These are phyloP conservation scores for Cladosporium sp. DNA, from an alignment of 2,329 filamentous ascomycete species.

Conservation along the genomic window DNA sequence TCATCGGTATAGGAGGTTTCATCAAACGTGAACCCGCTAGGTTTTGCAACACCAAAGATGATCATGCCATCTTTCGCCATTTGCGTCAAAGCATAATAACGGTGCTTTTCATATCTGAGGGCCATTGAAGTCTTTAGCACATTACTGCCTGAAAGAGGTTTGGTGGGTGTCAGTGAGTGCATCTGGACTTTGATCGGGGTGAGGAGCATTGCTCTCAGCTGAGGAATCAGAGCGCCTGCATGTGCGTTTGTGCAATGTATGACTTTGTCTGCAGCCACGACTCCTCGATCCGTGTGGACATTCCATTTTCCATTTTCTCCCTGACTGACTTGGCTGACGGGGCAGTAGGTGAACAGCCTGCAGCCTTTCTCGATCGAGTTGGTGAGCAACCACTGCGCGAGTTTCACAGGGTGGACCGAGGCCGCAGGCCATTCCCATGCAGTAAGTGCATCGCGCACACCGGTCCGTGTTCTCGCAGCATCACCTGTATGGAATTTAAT, in stretches of 20 bases:
- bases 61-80: constrained; percentile 40
- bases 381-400: constrained; percentile 45
- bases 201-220: constrained; percentile 33
- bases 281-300: constrained; percentile 34
- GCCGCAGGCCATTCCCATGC: constrained; percentile 51
- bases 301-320: constrained; percentile 26
- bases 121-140: constrained; percentile 41
- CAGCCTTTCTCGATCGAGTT: constrained; percentile 36
- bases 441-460: constrained; percentile 36
- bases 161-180: constrained; percentile 40
- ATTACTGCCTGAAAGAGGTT: constrained; percentile 33
- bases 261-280: constrained; percentile 26
- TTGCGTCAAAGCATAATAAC: constrained; percentile 49
- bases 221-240: constrained; percentile 32
- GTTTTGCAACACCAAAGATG: constrained; percentile 40
- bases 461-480: constrained; percentile 36
- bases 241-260: constrained; percentile 42
- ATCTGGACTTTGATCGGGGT: constrained; percentile 44
- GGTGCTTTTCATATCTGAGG: constrained; percentile 42
- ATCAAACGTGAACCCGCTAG: constrained; percentile 32
- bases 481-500: constrained; percentile 38
- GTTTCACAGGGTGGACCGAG: constrained; percentile 47
- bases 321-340: constrained; percentile 27
- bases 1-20: constrained; percentile 40
- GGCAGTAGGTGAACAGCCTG: constrained; percentile 42